Evolutionary conservation across 2,329 filamentous ascomycete species (phyloP), one percentile per base, ranked within the genome.

Genomic region (Pseudovirgaria hyperparasitica): DNA sequence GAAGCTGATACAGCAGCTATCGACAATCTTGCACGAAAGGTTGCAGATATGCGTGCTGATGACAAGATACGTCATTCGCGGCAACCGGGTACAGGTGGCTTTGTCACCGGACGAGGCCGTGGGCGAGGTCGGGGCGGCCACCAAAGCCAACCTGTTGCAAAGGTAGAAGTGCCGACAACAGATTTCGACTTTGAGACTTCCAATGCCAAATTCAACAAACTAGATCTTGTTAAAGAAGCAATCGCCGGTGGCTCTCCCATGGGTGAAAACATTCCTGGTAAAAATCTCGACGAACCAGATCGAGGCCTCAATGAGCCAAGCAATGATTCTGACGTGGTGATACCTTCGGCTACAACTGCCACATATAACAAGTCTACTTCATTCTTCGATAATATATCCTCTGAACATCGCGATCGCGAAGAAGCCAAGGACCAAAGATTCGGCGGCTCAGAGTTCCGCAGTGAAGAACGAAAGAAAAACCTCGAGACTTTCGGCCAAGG

Each of bases 371-470:
- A 85, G 57, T 68, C 76, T 5, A 74, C 63, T 4, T 93, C 84
- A 2, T 98, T 98, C 65, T 98, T 98, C 48, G 90, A 98, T 58
- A 94, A 98, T 54, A 94, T 98, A 38, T 92, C 84, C 1, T 92
- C 82, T 39, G 90, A 98, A 51, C 70, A 82, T 35, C 92, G 81
- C 54, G 90, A 98, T 39, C 74, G 90, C 22, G 75, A 82, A 27
- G 82, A 87, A 35, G 76, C 75, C 20, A 65, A 55, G 17, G 50
- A 63, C 22, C 68, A 67, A 4, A 68, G 72, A 36, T 65, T 73
- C n/a, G 77, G 79, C 31, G 85, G 84, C 17, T 74, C 81, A 25
- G 84, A 92, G 52, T 92, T 90, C 74, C 76, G 90, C 28, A 78
- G 76, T 20, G 85, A 96, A 53, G 90, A 96, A 52, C 82, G 92